Percentiles rank a stretch among this genome's conserved stretches.
These are phyloP conservation scores for Auriscalpium orientale DNA, from an alignment of 768 basidiomycete species.

Conservation along the genomic window DNA sequence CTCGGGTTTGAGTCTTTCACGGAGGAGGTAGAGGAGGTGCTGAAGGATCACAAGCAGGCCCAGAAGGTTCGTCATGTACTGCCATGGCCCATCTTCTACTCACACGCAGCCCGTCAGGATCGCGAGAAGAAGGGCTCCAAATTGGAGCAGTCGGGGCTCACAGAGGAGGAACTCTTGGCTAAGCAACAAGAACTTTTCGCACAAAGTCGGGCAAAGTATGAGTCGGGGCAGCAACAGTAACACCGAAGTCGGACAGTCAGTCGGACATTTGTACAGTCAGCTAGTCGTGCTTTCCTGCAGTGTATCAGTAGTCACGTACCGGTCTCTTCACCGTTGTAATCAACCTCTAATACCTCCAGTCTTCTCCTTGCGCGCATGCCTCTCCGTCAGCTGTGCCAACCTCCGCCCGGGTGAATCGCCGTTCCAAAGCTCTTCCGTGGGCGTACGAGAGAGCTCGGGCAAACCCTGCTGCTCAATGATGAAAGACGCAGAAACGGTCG, in stretches of 20 bases:
- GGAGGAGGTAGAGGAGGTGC: constrained; percentile 81
- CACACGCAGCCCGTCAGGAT: constrained; percentile 41
- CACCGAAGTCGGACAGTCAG: constrained; percentile 3
- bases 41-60: constrained; percentile 95
- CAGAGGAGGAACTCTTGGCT: constrained; percentile 81
- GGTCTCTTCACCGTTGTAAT: not conserved
- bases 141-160: constrained; percentile 80
- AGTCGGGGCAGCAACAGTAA: constrained; percentile 34
- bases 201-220: constrained; percentile 76
- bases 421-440: constrained; percentile 50
- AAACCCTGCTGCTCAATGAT: constrained; percentile 77
- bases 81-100: not conserved
- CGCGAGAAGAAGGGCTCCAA: constrained; percentile 90
- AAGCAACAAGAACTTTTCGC: constrained; percentile 91
- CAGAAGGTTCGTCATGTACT: constrained; percentile 58
- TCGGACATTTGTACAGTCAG: constrained; percentile 9
- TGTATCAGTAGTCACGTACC: constrained; percentile 3
- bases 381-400: constrained; percentile 43
- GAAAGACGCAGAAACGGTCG: constrained; percentile 75
- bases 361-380: constrained; percentile 26
- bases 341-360: not conserved
- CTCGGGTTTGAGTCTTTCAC: constrained; percentile 92
- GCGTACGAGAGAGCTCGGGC: constrained; percentile 38
- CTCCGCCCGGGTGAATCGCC: constrained; percentile 54
- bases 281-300: constrained; percentile 1